phyloP scores from a whole-genome alignment of 2,329 filamentous ascomycete species.

The Juglanconis oblonga region DNA sequence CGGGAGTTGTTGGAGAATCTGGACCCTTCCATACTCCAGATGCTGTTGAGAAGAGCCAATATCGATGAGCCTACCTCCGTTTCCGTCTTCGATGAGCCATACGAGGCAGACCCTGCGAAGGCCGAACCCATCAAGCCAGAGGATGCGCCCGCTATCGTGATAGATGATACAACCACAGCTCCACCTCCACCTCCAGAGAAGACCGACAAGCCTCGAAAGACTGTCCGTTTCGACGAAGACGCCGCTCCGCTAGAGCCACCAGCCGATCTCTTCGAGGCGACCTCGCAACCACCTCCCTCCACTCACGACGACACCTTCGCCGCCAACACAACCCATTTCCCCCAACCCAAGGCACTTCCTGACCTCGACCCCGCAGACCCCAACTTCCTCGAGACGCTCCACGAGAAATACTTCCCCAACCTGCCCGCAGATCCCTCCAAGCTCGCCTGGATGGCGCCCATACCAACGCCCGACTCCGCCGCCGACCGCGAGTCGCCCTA shows the following conservation, averaged over 20 bases:
- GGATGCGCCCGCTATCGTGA: constrained; percentile 30
- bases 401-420: constrained; percentile 89
- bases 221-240: constrained; percentile 40
- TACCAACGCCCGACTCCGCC: constrained; percentile 58
- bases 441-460: constrained; percentile 79
- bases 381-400: constrained; percentile 78
- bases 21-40: constrained; percentile 72
- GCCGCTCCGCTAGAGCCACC: constrained; percentile 38
- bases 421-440: constrained; percentile 78
- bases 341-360: constrained; percentile 50
- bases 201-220: constrained; percentile 26
- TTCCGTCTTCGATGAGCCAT: constrained; percentile 39
- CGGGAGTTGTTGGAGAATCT: constrained; percentile 77
- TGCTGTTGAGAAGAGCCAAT: constrained; percentile 71
- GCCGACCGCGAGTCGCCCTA: constrained; percentile 73
- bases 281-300: constrained; percentile 5
- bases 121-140: constrained; percentile 10
- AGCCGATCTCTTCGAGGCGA: constrained; percentile 35
- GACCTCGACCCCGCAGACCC: constrained; percentile 82
- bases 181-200: constrained; percentile 18
- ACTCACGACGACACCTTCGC: constrained; percentile 28
- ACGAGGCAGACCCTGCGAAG: neutral
- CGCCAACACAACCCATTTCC: constrained; percentile 58
- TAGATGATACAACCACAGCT: constrained; percentile 29
- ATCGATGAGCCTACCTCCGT: constrained; percentile 60